These are phyloP conservation scores for Capillidium rhysosporum DNA, from an alignment of 371 early-diverging fungal species.

Conservation along the genomic window DNA sequence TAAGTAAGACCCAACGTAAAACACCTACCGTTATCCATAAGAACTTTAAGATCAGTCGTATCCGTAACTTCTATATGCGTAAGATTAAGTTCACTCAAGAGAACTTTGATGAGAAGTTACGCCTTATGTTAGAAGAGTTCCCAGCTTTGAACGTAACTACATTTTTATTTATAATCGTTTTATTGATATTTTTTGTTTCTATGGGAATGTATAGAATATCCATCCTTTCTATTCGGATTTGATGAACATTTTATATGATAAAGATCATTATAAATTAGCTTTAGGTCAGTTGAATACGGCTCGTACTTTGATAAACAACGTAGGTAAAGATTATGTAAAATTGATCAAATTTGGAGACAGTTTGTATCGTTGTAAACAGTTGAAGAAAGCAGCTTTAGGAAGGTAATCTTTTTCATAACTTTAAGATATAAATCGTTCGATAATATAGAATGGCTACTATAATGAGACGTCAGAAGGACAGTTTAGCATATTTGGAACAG, in stretches of 20 bases:
- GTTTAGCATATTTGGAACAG: constrained; percentile 97
- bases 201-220: constrained; percentile 48
- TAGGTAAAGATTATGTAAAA: constrained; percentile 95
- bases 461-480: constrained; percentile 97
- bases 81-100: constrained; percentile 99
- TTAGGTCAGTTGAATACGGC: constrained; percentile 98
- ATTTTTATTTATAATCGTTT: constrained; percentile 5
- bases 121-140: constrained; percentile 87
- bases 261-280: constrained; percentile 99
- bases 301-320: constrained; percentile 84
- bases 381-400: constrained; percentile 98
- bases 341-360: constrained; percentile 99
- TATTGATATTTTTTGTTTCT: background rate
- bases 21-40: constrained; percentile 98
- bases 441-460: constrained; percentile 95
- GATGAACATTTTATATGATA: constrained; percentile 99
- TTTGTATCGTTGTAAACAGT: constrained; percentile 97
- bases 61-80: constrained; percentile 98
- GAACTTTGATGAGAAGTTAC: constrained; percentile 90
- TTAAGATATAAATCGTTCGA: background rate
- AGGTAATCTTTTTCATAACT: constrained; percentile 13
- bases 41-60: constrained; percentile 88
- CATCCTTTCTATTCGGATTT: constrained; percentile 99
- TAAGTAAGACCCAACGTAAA: constrained; percentile 98
- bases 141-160: constrained; percentile 96